Percentiles rank a stretch among this genome's conserved stretches.
Evolutionary conservation across 73 alveolate genomes (phyloP).

Genomic region (Breviolum minutum): DNA sequence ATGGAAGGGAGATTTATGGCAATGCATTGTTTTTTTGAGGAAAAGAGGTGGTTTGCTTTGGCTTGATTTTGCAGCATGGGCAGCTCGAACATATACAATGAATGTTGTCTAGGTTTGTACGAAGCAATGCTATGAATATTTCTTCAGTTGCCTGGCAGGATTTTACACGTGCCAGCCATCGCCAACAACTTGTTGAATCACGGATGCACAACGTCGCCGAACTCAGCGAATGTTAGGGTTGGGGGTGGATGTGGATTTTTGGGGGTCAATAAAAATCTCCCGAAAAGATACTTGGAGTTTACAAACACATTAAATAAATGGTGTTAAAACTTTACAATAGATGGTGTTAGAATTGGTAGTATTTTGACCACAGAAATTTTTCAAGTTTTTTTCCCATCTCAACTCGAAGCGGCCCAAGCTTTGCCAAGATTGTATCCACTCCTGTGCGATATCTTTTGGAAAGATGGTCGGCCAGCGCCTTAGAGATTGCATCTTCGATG

Average conservation of each 20-base stretch:
- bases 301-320: background rate
- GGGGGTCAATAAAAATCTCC: no score
- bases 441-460: background rate
- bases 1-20: no score
- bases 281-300: no score
- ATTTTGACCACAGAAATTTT: no score
- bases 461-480: background rate
- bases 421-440: background rate
- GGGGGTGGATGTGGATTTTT: background rate
- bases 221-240: background rate
- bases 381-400: background rate
- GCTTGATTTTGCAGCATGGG: background rate
- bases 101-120: background rate
- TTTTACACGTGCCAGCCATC: background rate
- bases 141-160: background rate
- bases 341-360: background rate
- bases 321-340: no score
- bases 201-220: background rate
- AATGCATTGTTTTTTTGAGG: no score
- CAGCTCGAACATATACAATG: background rate
- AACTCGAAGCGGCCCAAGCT: no score
- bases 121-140: no score
- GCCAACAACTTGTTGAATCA: constrained; percentile 3
- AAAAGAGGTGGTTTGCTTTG: background rate
- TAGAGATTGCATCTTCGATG: background rate